A percentile compares a stretch with the other conserved stretches of the same genome.
Evolutionary conservation across 352 stramenopile genomes (phyloP).

Genomic region (Pythium aphanidermatum): DNA sequence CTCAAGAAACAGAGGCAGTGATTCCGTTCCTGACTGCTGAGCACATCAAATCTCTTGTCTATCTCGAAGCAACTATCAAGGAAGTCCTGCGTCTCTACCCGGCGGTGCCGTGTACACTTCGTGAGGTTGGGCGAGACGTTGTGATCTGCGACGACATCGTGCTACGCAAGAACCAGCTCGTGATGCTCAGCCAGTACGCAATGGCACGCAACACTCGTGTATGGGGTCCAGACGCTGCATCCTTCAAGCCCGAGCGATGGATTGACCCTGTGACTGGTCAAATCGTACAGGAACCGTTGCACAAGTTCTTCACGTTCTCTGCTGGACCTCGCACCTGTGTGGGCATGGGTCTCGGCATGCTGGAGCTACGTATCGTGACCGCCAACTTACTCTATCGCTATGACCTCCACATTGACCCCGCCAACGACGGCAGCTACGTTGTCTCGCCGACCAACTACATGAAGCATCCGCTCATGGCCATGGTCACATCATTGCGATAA

Average conservation of each 20-base stretch:
- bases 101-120: conserved; percentile 34
- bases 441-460: background rate
- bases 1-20: background rate
- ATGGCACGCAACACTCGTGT: conserved; percentile 27
- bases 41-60: background rate
- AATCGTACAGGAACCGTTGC: conserved; percentile 1
- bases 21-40: conserved; percentile 5
- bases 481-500: too few relatives aligned
- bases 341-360: conserved; percentile 36
- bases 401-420: conserved; percentile 6
- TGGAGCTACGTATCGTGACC: conserved; percentile 23
- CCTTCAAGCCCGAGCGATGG: conserved; percentile 58
- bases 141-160: conserved; percentile 28
- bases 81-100: conserved; percentile 2
- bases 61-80: background rate
- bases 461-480: conserved; percentile 5
- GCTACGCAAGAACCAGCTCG: conserved; percentile 18
- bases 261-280: conserved; percentile 20
- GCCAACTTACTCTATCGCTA: conserved; percentile 12
- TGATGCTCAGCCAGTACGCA: conserved; percentile 25
- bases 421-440: conserved; percentile 2
- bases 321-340: conserved; percentile 38
- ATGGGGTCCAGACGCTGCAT: conserved; percentile 45
- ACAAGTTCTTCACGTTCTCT: conserved; percentile 35
- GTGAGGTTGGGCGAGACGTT: conserved; percentile 49